Evolutionary conservation across 2,329 filamentous ascomycete species (phyloP), one percentile per base, ranked within the genome.

Genomic region (Aspergillus melleus): DNA sequence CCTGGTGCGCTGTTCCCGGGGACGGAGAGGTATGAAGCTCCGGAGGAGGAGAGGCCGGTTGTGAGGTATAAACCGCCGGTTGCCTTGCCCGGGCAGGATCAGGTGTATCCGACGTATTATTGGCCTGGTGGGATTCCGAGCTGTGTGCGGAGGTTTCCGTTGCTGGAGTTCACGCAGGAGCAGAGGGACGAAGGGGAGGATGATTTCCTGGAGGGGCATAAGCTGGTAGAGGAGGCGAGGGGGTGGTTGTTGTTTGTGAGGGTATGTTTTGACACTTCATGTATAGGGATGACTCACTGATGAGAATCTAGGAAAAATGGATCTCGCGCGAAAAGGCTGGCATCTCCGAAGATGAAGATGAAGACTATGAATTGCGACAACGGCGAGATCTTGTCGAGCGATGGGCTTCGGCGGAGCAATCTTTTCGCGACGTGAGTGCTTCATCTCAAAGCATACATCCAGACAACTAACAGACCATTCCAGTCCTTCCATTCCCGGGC

Each of bases 211-310:
- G n/a, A 46, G 2, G 42, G 19, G 6, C 42, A 46, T 46, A 44
- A 58, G 22, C 52, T 62, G 39, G 62, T 62, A 20, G 57, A 64
- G 29, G 57, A 62, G 52, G 60, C 61, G 9, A 64, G 61, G 52
- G 57, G 57, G 44, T 62, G 62, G 60, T 49, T 64, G 42, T 56
- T 59, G 6, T 61, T 59, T 56, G 60, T 59, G 46, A 14, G 58
- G 39, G 59, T 55, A 50, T 44, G 55, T 16, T 44, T 42, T 44
- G 39, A 9, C 16, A 20, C 14, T n/a, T 39, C 16, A 26, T 26
- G 8, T 36, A 14, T 30, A n/a, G n/a, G 11, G 26, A 32, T 36
- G 24, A n/a, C n/a, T 30, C 26, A 10, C 24, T 24, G 19, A 26
- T 12, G 46, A 20, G 19, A 12, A 30, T 54, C 12, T 36, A 61